These are phyloP conservation scores for Anethum foeniculum DNA, from an alignment of 140 eudicot genomes.

Conservation along the genomic window DNA sequence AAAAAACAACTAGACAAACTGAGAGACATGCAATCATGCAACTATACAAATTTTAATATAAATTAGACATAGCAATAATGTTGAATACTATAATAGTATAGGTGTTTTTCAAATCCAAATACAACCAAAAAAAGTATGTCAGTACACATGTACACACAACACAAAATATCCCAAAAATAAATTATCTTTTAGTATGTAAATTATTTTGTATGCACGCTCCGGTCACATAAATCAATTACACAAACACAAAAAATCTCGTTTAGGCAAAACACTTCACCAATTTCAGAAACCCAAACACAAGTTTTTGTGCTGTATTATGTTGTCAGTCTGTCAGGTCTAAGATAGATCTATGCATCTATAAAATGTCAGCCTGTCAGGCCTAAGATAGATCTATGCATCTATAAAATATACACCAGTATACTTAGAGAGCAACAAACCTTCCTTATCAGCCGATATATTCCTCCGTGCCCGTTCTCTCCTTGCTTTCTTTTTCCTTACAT, in stretches of 20 bases:
- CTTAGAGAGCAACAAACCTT: slow-evolving; percentile 30
- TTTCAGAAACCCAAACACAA: background rate
- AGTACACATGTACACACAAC: background rate
- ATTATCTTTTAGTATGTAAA: background rate
- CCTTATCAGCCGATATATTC: slow-evolving; percentile 32
- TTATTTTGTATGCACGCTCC: background rate
- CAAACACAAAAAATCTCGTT: background rate
- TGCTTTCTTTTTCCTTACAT: slow-evolving; percentile 52
- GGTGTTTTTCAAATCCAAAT: background rate
- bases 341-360: background rate
- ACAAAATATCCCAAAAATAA: background rate
- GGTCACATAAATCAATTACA: background rate
- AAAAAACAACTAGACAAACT: background rate
- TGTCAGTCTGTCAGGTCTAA: background rate
- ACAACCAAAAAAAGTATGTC: background rate
- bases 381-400: background rate
- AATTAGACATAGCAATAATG: background rate
- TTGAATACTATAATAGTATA: background rate
- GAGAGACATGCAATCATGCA: background rate
- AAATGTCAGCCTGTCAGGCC: background rate
- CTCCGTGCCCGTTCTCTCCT: slow-evolving; percentile 30
- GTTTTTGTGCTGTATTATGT: background rate
- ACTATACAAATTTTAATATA: background rate
- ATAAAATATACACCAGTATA: background rate
- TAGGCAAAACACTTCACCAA: background rate